Base-by-base conservation (phyloP, 257 asterid genomes). In the Cynanchum wilfordii region DNA sequence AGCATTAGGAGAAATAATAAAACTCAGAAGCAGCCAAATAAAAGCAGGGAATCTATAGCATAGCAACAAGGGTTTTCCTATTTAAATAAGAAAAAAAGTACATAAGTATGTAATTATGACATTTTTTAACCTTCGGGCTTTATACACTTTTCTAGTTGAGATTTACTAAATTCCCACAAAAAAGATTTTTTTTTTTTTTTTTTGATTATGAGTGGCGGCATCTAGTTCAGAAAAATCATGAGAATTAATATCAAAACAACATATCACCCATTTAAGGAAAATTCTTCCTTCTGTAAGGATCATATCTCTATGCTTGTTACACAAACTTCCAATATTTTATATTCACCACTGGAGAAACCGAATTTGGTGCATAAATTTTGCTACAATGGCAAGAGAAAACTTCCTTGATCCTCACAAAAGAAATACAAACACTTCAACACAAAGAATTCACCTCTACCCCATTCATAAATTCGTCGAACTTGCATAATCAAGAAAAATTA, bases 1-100 rank as follows among this genome's bases (percentile, higher is more conserved):
- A 40, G 59, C 27, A 20, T 65, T 29, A 45, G 66, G 64, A 60
- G 38, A 73, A 68, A 64, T 42, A 50, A 79, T n/a, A 29, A 70
- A 50, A 10, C 49, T 64, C 24, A 33, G 42, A 45, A 27, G 68
- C 69, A 59, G 59, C 42, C 30, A 63, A 42, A n/a, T 0, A 1
- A 24, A 76, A 66, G 11, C 30, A 27, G 40, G 7, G 0, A 66
- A 27, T 17, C 22, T 20, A 27, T 17, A 54, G 29, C 52, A 44
- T 3, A 15, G 10, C 40, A 27, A 6, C 8, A 25, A n/a, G 10
- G 7, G 7, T 10, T 42, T 42, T 42, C 47, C 11, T 42, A 42
- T 29, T 13, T 20, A 3, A 16, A 62, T 30, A 11, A 15, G 10
- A 33, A 29, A n/a, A 58, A 27, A 33, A 30, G 68, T 9, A 33